These are phyloP conservation scores for Ustilago cynodontis DNA, from an alignment of 1,284 basidiomycete genomes.

Conservation along the genomic window DNA sequence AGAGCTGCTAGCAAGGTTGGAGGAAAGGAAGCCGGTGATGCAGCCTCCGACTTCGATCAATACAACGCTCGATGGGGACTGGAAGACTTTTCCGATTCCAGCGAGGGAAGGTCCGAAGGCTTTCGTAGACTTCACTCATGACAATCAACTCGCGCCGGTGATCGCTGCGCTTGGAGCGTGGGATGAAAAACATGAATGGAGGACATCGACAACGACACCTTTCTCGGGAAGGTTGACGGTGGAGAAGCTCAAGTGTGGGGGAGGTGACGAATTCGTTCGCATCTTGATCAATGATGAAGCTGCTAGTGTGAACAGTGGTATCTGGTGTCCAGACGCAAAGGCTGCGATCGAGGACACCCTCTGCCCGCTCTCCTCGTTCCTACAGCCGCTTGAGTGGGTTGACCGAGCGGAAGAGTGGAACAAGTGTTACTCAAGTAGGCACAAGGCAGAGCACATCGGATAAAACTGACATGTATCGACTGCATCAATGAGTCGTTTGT, in stretches of 20 bases:
- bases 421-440: constrained; percentile 34
- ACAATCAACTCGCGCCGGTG: constrained; percentile 52
- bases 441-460: neutral
- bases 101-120: constrained; percentile 16
- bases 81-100: constrained; percentile 29
- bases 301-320: constrained; percentile 7
- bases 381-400: constrained; percentile 30
- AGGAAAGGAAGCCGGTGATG: constrained; percentile 31
- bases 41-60: constrained; percentile 47
- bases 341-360: neutral
- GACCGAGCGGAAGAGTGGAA: constrained; percentile 39
- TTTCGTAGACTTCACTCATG: constrained; percentile 49
- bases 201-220: constrained; percentile 37
- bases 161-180: constrained; percentile 34
- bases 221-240: constrained; percentile 42
- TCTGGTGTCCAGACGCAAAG: constrained; percentile 20
- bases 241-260: constrained; percentile 30
- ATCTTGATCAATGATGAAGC: constrained; percentile 39
- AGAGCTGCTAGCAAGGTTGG: constrained; percentile 32
- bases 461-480: too few relatives aligned
- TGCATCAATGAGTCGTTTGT: too few relatives aligned
- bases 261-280: constrained; percentile 22
- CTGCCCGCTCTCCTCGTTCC: constrained; percentile 33
- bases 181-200: constrained; percentile 26
- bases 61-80: constrained; percentile 35